Conservation (phyloP, 345 rosid species). For the Salix koriyanagi region DNA sequence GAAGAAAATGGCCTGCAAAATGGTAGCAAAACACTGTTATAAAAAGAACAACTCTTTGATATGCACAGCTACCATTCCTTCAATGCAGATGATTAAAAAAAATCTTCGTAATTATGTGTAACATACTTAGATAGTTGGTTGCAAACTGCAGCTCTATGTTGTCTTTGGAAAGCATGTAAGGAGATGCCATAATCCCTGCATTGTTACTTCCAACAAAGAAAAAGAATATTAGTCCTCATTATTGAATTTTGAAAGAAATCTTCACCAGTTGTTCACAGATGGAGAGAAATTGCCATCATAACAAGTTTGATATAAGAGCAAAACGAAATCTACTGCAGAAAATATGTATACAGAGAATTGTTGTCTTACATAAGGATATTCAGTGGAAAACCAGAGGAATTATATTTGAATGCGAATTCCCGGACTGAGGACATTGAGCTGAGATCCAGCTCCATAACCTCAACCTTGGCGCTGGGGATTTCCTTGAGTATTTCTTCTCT, state of each 20-base stretch:
- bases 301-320: background rate
- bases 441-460: slow-evolving; percentile 41
- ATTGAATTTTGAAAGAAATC: background rate
- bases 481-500: slow-evolving; percentile 31
- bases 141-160: slow-evolving; percentile 28
- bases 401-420: slow-evolving; percentile 32
- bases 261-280: background rate
- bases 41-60: background rate
- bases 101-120: background rate
- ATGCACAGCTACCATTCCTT: background rate
- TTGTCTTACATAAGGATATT: slow-evolving; percentile 40
- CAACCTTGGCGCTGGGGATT: slow-evolving; percentile 22
- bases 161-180: slow-evolving; percentile 32
- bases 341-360: background rate
- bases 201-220: slow-evolving; percentile 25
- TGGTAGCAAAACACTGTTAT: background rate
- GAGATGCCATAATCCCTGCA: slow-evolving; percentile 32
- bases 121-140: slow-evolving; percentile 29
- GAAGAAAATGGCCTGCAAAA: slow-evolving; percentile 50
- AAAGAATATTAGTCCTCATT: background rate
- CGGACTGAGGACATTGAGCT: slow-evolving; percentile 38
- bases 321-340: background rate
- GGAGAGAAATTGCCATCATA: too few relatives aligned
- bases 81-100: background rate
- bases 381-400: slow-evolving; percentile 29